Base-by-base conservation (phyloP, 108 stramenopile species). In the Chaetoceros tenuissimus region DNA sequence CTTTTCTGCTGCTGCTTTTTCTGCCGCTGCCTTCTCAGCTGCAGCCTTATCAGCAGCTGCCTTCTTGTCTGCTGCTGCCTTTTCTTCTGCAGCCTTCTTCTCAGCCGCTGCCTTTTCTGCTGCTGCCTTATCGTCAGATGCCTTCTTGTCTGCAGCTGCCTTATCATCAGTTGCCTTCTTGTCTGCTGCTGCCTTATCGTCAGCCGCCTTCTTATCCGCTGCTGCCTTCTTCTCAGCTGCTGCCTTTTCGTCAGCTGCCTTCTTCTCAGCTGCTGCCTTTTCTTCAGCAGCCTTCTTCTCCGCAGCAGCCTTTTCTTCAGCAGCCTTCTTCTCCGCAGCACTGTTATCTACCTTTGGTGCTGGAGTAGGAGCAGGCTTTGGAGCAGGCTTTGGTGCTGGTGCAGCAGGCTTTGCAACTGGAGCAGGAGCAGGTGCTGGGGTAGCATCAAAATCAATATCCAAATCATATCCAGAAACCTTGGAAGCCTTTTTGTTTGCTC, bases 221-320 rank as follows among this genome's bases (percentile, higher is more conserved):
- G 65, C 65, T 3, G 40, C 62, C 34, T 57, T 66, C 67, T 74
- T 59, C 17, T 64, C 68, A 31, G 55, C 60, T 28, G 68, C 72
- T 55, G 18, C 44, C 59, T 74, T 74, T 43, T 63, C 68, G 3
- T 53, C 68, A 34, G 53, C 53, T 43, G 68, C 68, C 45, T 74
- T 74, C 53, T 64, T 60, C n/a, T 68, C 59, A 21, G 67, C 76
- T n/a, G 71, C 63, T 31, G 64, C 57, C 55, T 64, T 57, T 2
- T 62, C 45, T 16, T 52, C 61, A 16, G 54, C 61, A 10, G 60
- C 61, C 28, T 59, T 59, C 29, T 27, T 57, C 55, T 63, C 34
- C 27, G 47, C 71, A 22, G 62, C 58, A 46, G 66, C 62, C 40
- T 63, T 54, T 18, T 61, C 62, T 23, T 28, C 59, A 29, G 60